Percentiles rank a stretch among this genome's conserved stretches.
These are phyloP conservation scores for Cladosporium sp. DNA, from an alignment of 2,329 filamentous ascomycete species.

Conservation along the genomic window DNA sequence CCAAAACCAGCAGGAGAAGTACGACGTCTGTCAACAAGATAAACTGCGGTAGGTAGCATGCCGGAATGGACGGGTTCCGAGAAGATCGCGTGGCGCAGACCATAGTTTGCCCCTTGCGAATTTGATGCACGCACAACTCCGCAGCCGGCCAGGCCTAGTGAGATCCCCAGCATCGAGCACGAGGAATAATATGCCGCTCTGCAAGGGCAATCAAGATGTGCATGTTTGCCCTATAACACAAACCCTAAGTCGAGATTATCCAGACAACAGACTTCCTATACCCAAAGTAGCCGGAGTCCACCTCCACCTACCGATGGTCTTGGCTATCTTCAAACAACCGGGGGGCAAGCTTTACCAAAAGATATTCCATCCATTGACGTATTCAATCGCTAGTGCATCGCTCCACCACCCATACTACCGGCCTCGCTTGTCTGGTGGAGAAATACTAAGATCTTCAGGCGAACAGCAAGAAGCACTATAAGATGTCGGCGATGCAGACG, in stretches of 20 bases:
- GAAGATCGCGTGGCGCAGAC: too few relatives aligned
- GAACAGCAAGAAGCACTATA: background rate
- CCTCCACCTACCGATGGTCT: slow-evolving; percentile 8
- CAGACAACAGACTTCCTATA: background rate
- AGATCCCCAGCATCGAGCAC: background rate
- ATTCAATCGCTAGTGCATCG: background rate
- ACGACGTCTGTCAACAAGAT: too few relatives aligned
- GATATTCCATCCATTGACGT: background rate
- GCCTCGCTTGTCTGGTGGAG: background rate
- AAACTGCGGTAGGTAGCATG: too few relatives aligned
- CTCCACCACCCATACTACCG: background rate
- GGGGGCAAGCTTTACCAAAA: background rate
- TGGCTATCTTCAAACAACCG: background rate
- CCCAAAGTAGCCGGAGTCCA: background rate
- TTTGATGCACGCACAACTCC: too few relatives aligned
- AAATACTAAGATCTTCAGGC: background rate
- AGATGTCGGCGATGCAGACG: background rate
- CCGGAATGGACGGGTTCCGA: too few relatives aligned
- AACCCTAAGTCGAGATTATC: background rate
- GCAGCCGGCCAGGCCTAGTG: background rate
- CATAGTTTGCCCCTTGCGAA: too few relatives aligned
- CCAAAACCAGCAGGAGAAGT: too few relatives aligned
- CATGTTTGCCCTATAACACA: background rate
- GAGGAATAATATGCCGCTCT: too few relatives aligned
- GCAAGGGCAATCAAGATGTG: background rate